Evolutionary conservation across 352 stramenopile species (phyloP).

Genomic region (Globisporangium alternatum): DNA sequence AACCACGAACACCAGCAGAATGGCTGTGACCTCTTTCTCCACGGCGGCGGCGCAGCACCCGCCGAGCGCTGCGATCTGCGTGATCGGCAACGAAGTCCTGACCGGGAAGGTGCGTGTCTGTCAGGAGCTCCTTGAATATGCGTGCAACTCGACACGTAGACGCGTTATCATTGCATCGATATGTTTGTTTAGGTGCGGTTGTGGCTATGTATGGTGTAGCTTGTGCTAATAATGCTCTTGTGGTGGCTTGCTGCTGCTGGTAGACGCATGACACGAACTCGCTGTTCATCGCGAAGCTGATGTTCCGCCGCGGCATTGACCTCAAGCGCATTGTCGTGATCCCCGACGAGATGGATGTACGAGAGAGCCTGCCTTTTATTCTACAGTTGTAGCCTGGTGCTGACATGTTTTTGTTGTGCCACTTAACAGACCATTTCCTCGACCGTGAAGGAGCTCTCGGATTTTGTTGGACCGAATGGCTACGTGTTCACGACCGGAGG

Average conservation of each 20-base stretch:
- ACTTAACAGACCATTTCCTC: conserved; percentile 50
- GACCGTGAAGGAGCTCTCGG: conserved; percentile 71
- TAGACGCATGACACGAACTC: conserved; percentile 87
- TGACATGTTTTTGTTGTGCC: conserved; percentile 4
- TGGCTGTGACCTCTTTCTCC: neutral
- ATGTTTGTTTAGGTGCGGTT: neutral
- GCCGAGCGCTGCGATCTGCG: conserved; percentile 67
- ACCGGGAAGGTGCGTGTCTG: conserved; percentile 59
- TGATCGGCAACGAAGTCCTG: conserved; percentile 85
- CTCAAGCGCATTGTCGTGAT: conserved; percentile 77
- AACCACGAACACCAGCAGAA: neutral
- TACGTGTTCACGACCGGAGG: conserved; percentile 87
- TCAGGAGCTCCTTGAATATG: neutral
- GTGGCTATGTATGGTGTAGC: conserved; percentile 1
- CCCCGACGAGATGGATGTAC: conserved; percentile 71
- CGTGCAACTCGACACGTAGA: neutral
- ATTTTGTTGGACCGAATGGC: conserved; percentile 64
- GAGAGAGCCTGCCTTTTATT: neutral
- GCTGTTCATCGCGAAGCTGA: conserved; percentile 76
- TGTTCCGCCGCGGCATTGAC: conserved; percentile 79
- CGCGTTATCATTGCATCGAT: neutral
- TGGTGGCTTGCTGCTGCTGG: neutral
- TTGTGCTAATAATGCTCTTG: neutral
- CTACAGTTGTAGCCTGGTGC: neutral
- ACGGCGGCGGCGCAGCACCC: conserved; percentile 10